Conservation (phyloP, 169 alveolate species). For the Besnoitia besnoiti region DNA sequence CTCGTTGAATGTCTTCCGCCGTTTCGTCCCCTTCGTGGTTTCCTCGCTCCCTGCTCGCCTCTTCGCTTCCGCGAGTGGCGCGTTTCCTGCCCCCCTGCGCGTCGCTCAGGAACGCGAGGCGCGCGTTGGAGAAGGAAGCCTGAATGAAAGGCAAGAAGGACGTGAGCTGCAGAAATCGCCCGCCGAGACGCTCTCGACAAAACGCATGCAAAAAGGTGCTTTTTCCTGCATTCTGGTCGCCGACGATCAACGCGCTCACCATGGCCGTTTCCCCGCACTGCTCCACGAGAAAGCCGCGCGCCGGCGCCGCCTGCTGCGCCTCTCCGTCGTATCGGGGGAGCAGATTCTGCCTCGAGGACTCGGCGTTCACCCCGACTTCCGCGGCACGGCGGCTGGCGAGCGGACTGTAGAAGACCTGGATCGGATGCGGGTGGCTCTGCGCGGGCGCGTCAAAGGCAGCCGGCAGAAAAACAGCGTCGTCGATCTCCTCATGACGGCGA, state of each 20-base stretch:
- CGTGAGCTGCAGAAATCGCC: conserved; percentile 15
- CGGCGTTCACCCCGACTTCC: too few relatives aligned
- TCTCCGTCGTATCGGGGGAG: too few relatives aligned
- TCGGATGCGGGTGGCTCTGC: background rate
- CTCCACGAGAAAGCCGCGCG: background rate
- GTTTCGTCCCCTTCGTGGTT: background rate
- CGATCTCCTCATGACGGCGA: conserved; percentile 6
- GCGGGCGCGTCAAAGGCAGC: background rate
- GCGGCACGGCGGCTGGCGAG: too few relatives aligned
- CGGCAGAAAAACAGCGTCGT: background rate
- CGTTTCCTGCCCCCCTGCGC: background rate
- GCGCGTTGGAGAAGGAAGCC: conserved; percentile 59
- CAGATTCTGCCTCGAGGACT: too few relatives aligned
- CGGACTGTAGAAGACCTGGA: background rate
- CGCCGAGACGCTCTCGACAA: background rate
- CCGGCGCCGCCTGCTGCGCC: background rate
- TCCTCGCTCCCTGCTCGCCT: background rate
- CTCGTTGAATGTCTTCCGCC: background rate
- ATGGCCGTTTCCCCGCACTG: background rate
- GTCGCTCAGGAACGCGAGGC: conserved; percentile 5
- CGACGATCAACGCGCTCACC: conserved; percentile 50
- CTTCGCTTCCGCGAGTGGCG: background rate
- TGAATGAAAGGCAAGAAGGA: conserved; percentile 62
- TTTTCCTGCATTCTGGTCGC: conserved; percentile 72
- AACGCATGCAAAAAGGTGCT: conserved; percentile 58